Base-by-base conservation (phyloP, 495 filamentous ascomycete species). In the Lasiosphaeria ovina region DNA sequence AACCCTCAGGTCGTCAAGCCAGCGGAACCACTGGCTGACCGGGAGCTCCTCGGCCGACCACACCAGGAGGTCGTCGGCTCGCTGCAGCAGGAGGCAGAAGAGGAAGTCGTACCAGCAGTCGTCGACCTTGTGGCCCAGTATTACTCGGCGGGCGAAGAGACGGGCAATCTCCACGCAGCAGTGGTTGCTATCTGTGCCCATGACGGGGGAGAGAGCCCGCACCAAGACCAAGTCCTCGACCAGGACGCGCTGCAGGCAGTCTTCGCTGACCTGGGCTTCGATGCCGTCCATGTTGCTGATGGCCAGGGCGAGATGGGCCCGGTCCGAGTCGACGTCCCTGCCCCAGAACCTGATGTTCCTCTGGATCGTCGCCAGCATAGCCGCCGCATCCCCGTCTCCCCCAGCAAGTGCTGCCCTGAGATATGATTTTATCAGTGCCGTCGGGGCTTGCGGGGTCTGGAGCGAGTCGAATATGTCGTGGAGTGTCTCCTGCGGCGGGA, bases 21-120 rank as follows among this genome's bases (percentile, higher is more conserved):
- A 66, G 42, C 49, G 60, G 33, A 62, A 57, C 51, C 55, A 66
- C 11, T 52, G 8, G 6, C 48, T n/a, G 4, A 57, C 48, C 4
- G 64, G 48, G 11, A 62, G 57, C 32, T 55, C 53, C 12, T 54
- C 49, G 32, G 60, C 60, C 6, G 60, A 60, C 60, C 60, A 66
- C 4, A n/a, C 35, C 52, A 66, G 32, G 3, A 66, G 35, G 1
- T 55, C 57, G 17, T 32, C 11, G 3, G 38, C n/a, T 34, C 57
- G 45, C 24, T 57, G 51, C 16, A 36, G 6, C 53, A 66, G 24
- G n/a, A 60, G 45, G 16, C 35, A 57, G n/a, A 54, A 52, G 3
- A 66, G 52, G n/a, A 66, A 54, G 1, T 16, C 6, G 16, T 51
- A 35, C 64, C 64, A 66, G 38, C 60, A 62, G 11, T 60, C 35